These are phyloP conservation scores for Colletotrichum euphorbiae DNA, from an alignment of 2,329 filamentous ascomycete species.

Conservation along the genomic window DNA sequence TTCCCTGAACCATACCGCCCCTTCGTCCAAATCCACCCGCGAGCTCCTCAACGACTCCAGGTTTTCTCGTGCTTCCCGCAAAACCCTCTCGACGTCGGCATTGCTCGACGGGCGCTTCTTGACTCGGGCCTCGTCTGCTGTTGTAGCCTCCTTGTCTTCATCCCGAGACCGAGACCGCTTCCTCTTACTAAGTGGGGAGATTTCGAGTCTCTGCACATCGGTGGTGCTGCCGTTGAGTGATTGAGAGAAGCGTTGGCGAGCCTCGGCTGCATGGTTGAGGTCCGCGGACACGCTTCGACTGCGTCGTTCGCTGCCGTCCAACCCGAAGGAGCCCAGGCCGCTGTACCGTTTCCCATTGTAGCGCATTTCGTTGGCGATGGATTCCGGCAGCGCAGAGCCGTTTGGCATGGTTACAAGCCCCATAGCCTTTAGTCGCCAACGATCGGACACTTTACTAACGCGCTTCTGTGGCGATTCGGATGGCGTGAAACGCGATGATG, in stretches of 20 bases:
- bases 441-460: slow-evolving; percentile 54
- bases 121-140: slow-evolving; percentile 37
- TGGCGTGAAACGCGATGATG: slow-evolving; percentile 32
- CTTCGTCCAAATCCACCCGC: slow-evolving; percentile 59
- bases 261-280: slow-evolving; percentile 50
- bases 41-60: slow-evolving; percentile 53
- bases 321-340: slow-evolving; percentile 52
- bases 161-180: slow-evolving; percentile 39
- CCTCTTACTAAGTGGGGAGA: slow-evolving; percentile 42
- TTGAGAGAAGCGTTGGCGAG: slow-evolving; percentile 38
- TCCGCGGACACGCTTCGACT: slow-evolving; percentile 41
- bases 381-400: slow-evolving; percentile 65
- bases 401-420: slow-evolving; percentile 65
- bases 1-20: slow-evolving; percentile 58
- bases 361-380: slow-evolving; percentile 59
- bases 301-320: slow-evolving; percentile 42
- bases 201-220: slow-evolving; percentile 35
- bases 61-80: slow-evolving; percentile 55
- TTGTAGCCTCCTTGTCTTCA: slow-evolving; percentile 33
- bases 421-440: slow-evolving; percentile 62
- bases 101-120: slow-evolving; percentile 48
- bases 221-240: slow-evolving; percentile 33
- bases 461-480: slow-evolving; percentile 40
- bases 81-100: slow-evolving; percentile 51
- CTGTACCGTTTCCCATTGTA: slow-evolving; percentile 54